Base-by-base conservation (phyloP, 192 early-diverging fungal species). In the Coemansia sp. region DNA sequence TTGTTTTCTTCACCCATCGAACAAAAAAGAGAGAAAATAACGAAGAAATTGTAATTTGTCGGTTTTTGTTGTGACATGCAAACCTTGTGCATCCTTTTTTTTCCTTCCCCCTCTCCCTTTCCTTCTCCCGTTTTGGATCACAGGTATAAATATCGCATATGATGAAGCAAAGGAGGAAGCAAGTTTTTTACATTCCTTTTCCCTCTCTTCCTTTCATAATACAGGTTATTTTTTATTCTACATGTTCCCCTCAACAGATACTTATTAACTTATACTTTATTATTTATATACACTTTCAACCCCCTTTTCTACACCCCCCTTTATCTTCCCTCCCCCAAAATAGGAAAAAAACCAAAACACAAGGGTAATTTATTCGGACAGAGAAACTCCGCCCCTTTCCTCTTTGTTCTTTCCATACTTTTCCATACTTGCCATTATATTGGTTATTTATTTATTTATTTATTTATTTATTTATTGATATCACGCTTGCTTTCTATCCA, bases 331-430 rank as follows among this genome's bases (percentile, higher is more conserved):
- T 32, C 32, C 32, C 32, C 32, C 32, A 32, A 32, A 32, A 4
- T 32, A 32, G 32, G 32, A 32, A 32, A 32, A 32, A 32, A 32
- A 32, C 32, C 32, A 32, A 32, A 32, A 32, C 32, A 32, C 4
- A 32, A 32, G 32, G 32, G 32, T 32, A 32, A 32, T 32, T 32
- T 32, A 32, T 32, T 32, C 32, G 32, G 32, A 32, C 32, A 32
- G 32, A 32, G 47, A 49, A 49, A 49, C 47, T 49, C 47, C 47
- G 47, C 26, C 60, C 47, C 61, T 41, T 32, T 40, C 62, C 62
- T 18, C 32, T 16, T 46, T 46, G 32, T 63, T 41, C n/a, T 32
- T 37, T 22, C 8, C n/a, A 48, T 42, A 36, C 11, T 36, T 18
- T 63, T n/a, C 15, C 37, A 36, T 47, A 49, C 32, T 9, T 12